phyloP scores from a whole-genome alignment of 2,329 filamentous ascomycete genomes.

The Aspergillus arachidicola region DNA sequence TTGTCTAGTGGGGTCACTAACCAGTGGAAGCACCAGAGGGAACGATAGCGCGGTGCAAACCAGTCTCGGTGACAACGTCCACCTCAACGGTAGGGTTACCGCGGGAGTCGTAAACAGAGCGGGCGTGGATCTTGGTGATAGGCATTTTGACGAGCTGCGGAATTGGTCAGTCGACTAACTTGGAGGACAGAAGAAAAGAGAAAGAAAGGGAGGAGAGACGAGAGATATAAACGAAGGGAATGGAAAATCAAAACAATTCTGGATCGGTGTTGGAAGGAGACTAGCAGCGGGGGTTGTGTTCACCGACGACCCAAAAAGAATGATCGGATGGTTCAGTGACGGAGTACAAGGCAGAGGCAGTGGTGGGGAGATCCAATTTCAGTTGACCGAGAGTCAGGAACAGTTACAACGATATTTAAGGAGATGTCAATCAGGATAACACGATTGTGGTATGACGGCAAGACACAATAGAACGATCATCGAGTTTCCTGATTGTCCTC shows the following conservation, averaged over 20 bases:
- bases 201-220: conserved; percentile 18
- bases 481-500: background rate
- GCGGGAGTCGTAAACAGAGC: conserved; percentile 98
- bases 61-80: conserved; percentile 93
- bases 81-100: conserved; percentile 98
- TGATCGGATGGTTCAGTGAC: conserved; percentile 23
- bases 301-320: conserved; percentile 46
- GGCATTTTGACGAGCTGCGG: conserved; percentile 66
- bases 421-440: background rate
- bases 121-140: conserved; percentile 86
- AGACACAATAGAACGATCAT: background rate
- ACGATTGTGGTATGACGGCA: conserved; percentile 2
- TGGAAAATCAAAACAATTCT: conserved; percentile 16
- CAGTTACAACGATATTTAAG: background rate
- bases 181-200: conserved; percentile 20
- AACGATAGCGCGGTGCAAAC: conserved; percentile 95
- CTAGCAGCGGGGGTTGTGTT: conserved; percentile 38
- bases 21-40: conserved; percentile 95
- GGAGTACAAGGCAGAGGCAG: conserved; percentile 13
- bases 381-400: conserved; percentile 18
- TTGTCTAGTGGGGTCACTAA: conserved; percentile 49
- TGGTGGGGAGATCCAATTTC: conserved; percentile 22
- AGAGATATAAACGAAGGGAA: conserved; percentile 21
- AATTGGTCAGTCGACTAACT: conserved; percentile 29
- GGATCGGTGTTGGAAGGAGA: conserved; percentile 28